Evolutionary conservation across 495 filamentous ascomycete genomes (phyloP), one percentile per base, ranked within the genome.

Genomic region (Aspergillus sparsus): DNA sequence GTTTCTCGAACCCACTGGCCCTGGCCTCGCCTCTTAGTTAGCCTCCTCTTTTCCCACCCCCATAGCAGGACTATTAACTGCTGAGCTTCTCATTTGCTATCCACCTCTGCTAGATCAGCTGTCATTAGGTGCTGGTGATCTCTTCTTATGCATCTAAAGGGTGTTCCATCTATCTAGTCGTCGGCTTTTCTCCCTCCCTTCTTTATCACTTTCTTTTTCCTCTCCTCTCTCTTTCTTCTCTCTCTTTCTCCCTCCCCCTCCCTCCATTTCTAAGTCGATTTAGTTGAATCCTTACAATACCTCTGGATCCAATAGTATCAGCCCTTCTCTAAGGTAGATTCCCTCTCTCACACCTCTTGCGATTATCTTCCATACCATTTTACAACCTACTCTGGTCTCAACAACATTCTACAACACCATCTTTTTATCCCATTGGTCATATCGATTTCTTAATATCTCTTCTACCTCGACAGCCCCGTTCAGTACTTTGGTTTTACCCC

Each of bases 121-220:
- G 66, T 68, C 66, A 68, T 46, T 52, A 41, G 11, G 36, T 61
- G 45, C 62, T 54, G 66, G 62, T 65, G 66, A 68, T 68, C 66
- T 62, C 54, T 52, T 49, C 54, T 62, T 51, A 57, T 64, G 65
- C 65, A 62, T 68, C 57, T 57, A 55, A 58, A 59, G 52, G 27
- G 34, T 53, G 62, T 66, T 63, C 66, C 62, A 63, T 61, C 62
- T 68, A 44, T 62, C 39, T 57, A 45, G 55, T 55, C 53, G 10
- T 58, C 49, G 15, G 21, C 47, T 31, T 46, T 61, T 60, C 37
- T 57, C 53, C 49, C 41, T 55, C 60, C 52, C 52, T 42, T 52
- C 53, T 47, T 51, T 41, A 45, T 27, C 18, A 16, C 55, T 63
- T 55, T 62, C 51, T 63, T 58, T 62, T 64, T 60, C 50, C 44